Base-by-base conservation (phyloP, 2,329 filamentous ascomycete species). In the Sordariomycetes sp. region DNA sequence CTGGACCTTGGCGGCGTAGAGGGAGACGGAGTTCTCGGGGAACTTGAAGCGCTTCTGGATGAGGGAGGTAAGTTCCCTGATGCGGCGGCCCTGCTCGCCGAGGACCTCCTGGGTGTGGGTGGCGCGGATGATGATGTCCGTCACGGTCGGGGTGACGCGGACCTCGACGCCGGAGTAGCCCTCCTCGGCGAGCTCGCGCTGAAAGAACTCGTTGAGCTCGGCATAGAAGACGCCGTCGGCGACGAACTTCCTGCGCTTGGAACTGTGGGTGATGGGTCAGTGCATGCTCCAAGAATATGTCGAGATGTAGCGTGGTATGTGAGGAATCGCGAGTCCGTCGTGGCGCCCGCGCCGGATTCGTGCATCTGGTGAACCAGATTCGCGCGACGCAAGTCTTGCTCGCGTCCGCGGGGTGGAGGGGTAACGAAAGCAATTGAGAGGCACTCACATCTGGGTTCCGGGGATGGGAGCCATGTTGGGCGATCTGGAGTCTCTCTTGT, bases 31-130 rank as follows among this genome's bases (percentile, higher is more conserved):
- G 89, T 97, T 97, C 83, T 97, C 92, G 79, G 94, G 92, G 87
- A 99, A 99, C 85, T 96, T 96, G 89, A 99, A 99, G 74, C 94
- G 91, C 89, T 99, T 97, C 84, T 99, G 95, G 84, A 99, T 99
- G 75, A 99, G 87, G 72, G 90, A 96, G 75, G 94, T 99, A 78
- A 99, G 90, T 85, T 99, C 94, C 77, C 94, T 92, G 78, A 99
- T 99, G 81, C 94, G 90, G 81, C 94, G 91, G 72, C 94, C 94
- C 85, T 99, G 94, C 87, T 99, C 94, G 74, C 94, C 94, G 72
- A 99, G 90, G 68, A 99, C 95, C 83, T 99, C 95, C 82, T 99
- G 94, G 74, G 94, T 99, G 87, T 99, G 94, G 73, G 94, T 99
- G 74, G 94, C 94, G 77, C 94, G 94, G 84, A 99, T 95, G 85